A percentile compares a stretch with the other conserved stretches of the same genome.
These are phyloP conservation scores for Rhizopogon hawkerae DNA, from an alignment of 1,284 basidiomycete genomes.

Conservation along the genomic window DNA sequence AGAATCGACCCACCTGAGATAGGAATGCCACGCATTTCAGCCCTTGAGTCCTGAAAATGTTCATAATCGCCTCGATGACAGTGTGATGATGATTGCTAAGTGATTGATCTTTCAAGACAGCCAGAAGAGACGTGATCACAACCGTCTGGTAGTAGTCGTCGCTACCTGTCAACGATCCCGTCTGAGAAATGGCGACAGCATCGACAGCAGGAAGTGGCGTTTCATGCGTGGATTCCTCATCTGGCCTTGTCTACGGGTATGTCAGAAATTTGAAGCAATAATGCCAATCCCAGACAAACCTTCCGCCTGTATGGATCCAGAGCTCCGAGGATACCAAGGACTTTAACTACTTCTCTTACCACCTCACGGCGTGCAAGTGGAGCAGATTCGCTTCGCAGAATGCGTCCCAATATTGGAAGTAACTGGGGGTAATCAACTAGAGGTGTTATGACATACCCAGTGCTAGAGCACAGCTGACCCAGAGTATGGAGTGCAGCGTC, in stretches of 20 bases:
- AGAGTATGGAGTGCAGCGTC: slow-evolving; percentile 93
- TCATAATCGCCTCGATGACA: slow-evolving; percentile 98
- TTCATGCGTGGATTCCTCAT: slow-evolving; percentile 73
- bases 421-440: slow-evolving; percentile 89
- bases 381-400: slow-evolving; percentile 77
- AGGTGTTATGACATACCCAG: slow-evolving; percentile 90
- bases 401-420: slow-evolving; percentile 79
- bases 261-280: slow-evolving; percentile 8
- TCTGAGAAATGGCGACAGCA: slow-evolving; percentile 43
- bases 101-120: slow-evolving; percentile 84
- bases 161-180: slow-evolving; percentile 42
- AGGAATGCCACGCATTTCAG: slow-evolving; percentile 94
- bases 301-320: slow-evolving; percentile 95
- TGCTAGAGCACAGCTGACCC: slow-evolving; percentile 93
- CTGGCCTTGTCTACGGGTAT: slow-evolving; percentile 48
- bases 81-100: slow-evolving; percentile 82
- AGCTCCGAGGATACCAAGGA: slow-evolving; percentile 95
- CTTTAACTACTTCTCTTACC: slow-evolving; percentile 86
- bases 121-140: slow-evolving; percentile 84
- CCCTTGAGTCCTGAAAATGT: slow-evolving; percentile 98
- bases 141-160: slow-evolving; percentile 99
- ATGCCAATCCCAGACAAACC: slow-evolving; percentile 36
- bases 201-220: slow-evolving; percentile 55
- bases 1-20: slow-evolving; percentile 60
- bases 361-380: slow-evolving; percentile 70